Evolutionary conservation across 805 yeast genomes (phyloP), one percentile per base, ranked within the genome.

Genomic region (Komagataella populi): DNA sequence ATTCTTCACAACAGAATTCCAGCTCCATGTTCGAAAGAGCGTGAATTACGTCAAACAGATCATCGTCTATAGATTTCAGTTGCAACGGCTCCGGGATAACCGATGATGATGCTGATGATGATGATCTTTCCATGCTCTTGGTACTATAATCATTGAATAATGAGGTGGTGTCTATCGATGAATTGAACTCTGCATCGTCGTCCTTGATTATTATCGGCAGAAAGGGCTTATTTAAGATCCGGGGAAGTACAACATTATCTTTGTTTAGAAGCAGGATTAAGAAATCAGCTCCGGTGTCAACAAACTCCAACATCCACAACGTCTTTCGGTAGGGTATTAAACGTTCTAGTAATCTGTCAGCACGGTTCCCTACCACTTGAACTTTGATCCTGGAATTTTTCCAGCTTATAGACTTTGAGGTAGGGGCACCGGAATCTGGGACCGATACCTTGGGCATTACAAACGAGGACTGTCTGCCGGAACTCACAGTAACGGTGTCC

Each of bases 361-460:
- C 55, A 17, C 55, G 50, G 44, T 49, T 47, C 22, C 70, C 70
- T 8, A 63, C 52, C 22, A 67, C 57, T 50, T 63, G 62, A 5
- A 68, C 56, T 17, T 57, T 57, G 20, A 62, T 50, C 46, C 30
- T n/a, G 44, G 50, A 16, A 22, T 36, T 39, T 39, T 20, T 30
- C 39, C 39, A 30, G 39, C 39, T 30, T 30, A 30, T 30, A 4
- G 39, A 30, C n/a, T 23, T 16, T 8, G 45, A 48, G 20, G 43
- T 45, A 8, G 18, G 44, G 14, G 44, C n/a, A 23, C 16, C 46
- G 14, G 48, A 50, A 14, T 51, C 56, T 7, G 60, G 56, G 30
- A 66, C 52, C 4, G 69, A 63, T 10, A 68, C 67, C 44, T 63
- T 57, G 1, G 71, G 71, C 71, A 68, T 68, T 16, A 67, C 64